Conservation (phyloP, 768 basidiomycete genomes). For the Porpolomopsis calyptriformis region DNA sequence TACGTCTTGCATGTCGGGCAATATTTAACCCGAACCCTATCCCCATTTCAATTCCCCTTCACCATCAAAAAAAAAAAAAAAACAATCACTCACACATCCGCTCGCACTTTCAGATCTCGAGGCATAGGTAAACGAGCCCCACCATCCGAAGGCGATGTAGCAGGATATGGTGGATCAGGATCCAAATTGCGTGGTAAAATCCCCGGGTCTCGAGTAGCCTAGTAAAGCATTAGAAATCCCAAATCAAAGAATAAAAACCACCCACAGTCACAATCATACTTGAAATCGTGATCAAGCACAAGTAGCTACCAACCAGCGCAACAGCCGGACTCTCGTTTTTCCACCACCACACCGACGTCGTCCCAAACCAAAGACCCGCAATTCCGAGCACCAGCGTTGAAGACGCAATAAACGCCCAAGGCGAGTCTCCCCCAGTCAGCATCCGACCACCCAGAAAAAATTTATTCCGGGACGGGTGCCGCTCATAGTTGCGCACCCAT, state of each 20-base stretch:
- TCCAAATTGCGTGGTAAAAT: conserved; percentile 85
- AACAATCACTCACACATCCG: conserved; percentile 51
- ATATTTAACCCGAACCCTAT: conserved; percentile 84
- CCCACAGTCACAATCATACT: conserved; percentile 71
- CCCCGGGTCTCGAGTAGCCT: conserved; percentile 79
- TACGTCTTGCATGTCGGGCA: conserved; percentile 91
- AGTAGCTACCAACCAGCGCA: conserved; percentile 43
- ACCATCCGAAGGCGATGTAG: conserved; percentile 52
- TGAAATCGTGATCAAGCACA: conserved; percentile 53
- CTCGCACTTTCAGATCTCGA: conserved; percentile 68
- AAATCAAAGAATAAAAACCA: conserved; percentile 10
- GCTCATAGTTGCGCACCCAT: conserved; percentile 44
- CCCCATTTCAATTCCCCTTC: conserved; percentile 2
- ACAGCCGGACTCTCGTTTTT: conserved; percentile 59
- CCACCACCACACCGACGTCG: conserved; percentile 90
- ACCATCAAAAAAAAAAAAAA: neutral
- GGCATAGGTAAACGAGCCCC: conserved; percentile 58
- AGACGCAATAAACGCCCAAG: conserved; percentile 66
- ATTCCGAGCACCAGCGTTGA: conserved; percentile 54
- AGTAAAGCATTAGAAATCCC: conserved; percentile 3
- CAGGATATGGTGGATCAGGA: conserved; percentile 69
- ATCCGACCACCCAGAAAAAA: conserved; percentile 67
- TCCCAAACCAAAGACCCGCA: conserved; percentile 76
- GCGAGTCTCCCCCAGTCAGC: conserved; percentile 78
- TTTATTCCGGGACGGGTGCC: conserved; percentile 61